Evolutionary conservation across 2,329 filamentous ascomycete species (phyloP).

Genomic region (Kalmusia sp.): DNA sequence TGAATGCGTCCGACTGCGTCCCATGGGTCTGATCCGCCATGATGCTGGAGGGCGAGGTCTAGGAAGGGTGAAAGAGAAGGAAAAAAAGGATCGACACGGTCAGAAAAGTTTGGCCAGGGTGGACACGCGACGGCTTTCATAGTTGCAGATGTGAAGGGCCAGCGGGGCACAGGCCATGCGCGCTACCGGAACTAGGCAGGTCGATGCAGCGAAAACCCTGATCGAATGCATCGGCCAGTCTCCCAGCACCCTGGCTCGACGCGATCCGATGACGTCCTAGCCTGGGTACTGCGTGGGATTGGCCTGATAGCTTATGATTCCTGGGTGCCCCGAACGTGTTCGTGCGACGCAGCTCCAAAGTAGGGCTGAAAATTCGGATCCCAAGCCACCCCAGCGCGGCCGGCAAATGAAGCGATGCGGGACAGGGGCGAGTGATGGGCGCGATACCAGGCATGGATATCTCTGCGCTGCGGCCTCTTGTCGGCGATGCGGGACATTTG

Average conservation of each 20-base stretch:
- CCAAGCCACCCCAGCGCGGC: neutral
- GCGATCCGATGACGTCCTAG: constrained; percentile 6
- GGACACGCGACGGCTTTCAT: constrained; percentile 36
- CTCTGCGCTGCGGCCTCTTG: neutral
- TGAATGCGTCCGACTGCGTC: constrained; percentile 43
- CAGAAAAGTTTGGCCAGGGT: constrained; percentile 9
- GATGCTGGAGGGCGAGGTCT: constrained; percentile 23
- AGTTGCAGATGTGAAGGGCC: constrained; percentile 36
- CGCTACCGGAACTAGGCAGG: constrained; percentile 25
- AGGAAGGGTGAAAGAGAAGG: constrained; percentile 8
- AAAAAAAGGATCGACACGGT: neutral
- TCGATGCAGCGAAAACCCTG: constrained; percentile 22
- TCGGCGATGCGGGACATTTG: neutral
- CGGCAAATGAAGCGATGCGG: neutral
- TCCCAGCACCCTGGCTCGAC: constrained; percentile 21
- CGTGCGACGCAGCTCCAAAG: neutral
- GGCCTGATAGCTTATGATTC: neutral
- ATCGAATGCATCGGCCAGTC: constrained; percentile 16
- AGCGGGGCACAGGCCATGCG: constrained; percentile 28
- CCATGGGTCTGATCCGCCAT: constrained; percentile 32
- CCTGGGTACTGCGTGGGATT: neutral
- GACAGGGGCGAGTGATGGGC: neutral
- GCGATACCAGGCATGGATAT: neutral
- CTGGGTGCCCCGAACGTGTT: neutral
- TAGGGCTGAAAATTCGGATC: constrained; percentile 6